These are phyloP conservation scores for Aureobasidium sp. DNA, from an alignment of 2,329 filamentous ascomycete genomes.

Conservation along the genomic window DNA sequence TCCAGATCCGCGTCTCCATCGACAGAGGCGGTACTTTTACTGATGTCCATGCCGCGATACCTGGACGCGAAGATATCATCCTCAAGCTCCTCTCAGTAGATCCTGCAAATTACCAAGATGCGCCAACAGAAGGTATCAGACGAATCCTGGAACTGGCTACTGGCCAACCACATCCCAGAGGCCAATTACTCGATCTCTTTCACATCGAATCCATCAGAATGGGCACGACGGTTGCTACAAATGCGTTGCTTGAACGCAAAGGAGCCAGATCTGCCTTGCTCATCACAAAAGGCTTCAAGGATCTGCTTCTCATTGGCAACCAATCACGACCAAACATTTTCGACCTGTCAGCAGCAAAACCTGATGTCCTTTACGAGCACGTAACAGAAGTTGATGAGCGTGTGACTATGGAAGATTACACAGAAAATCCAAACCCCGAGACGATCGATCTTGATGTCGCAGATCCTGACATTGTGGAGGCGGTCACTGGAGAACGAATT, in stretches of 20 bases:
- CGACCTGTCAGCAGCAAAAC: slow-evolving; percentile 18
- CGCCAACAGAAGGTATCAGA: slow-evolving; percentile 24
- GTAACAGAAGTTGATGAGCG: slow-evolving; percentile 20
- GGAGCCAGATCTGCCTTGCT: slow-evolving; percentile 22
- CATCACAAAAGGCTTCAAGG: slow-evolving; percentile 24
- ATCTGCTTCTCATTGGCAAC: slow-evolving; percentile 24
- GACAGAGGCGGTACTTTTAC: slow-evolving; percentile 12
- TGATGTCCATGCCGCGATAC: slow-evolving; percentile 8
- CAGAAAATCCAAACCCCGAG: slow-evolving; percentile 23
- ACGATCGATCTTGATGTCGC: slow-evolving; percentile 10
- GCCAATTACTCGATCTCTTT: slow-evolving; percentile 14
- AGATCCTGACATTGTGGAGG: slow-evolving; percentile 16
- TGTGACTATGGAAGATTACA: slow-evolving; percentile 26
- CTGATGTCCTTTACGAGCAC: slow-evolving; percentile 18
- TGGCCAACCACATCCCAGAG: slow-evolving; percentile 15
- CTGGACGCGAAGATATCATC: slow-evolving; percentile 17
- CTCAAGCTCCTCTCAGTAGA: slow-evolving; percentile 24
- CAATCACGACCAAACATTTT: slow-evolving; percentile 26
- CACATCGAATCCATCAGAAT: slow-evolving; percentile 20
- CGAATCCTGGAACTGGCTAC: slow-evolving; percentile 19
- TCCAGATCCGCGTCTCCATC: slow-evolving; percentile 7
- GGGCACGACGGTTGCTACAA: slow-evolving; percentile 26
- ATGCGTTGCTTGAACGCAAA: slow-evolving; percentile 23
- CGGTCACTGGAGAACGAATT: slow-evolving; percentile 22
- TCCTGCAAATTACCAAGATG: slow-evolving; percentile 23